These are phyloP conservation scores for Fusarium anguioides DNA, from an alignment of 2,329 filamentous ascomycete genomes.

Conservation along the genomic window DNA sequence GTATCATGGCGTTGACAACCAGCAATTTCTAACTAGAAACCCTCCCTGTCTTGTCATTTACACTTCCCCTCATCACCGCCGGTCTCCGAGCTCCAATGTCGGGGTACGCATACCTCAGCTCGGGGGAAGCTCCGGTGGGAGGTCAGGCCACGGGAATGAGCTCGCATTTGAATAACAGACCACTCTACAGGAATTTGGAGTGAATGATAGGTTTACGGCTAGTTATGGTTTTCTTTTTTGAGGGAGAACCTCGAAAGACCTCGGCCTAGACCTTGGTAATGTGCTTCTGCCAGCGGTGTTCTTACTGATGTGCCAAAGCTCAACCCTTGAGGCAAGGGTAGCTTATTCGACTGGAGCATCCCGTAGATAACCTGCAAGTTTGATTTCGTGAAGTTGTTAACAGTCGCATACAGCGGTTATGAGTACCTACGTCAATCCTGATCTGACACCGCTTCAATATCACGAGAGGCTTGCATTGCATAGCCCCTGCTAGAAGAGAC, in stretches of 20 bases:
- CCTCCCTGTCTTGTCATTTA: neutral
- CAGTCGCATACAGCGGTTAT: slow-evolving; percentile 6
- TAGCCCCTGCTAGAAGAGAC: neutral
- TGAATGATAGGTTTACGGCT: neutral
- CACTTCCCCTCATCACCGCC: slow-evolving; percentile 33
- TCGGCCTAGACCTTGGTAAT: slow-evolving; percentile 1
- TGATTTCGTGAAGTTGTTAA: neutral
- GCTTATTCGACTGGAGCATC: neutral
- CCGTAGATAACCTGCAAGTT: neutral
- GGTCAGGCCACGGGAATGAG: slow-evolving; percentile 22
- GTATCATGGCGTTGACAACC: slow-evolving; percentile 10
- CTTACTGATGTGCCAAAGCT: slow-evolving; percentile 19
- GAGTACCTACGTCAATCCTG: neutral
- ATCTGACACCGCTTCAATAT: slow-evolving; percentile 15
- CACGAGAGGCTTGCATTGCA: slow-evolving; percentile 4
- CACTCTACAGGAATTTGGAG: slow-evolving; percentile 8
- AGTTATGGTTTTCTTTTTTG: neutral
- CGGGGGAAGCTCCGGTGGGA: slow-evolving; percentile 24
- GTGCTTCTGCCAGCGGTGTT: neutral
- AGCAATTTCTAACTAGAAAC: neutral
- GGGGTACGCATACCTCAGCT: slow-evolving; percentile 37
- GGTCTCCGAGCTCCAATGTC: slow-evolving; percentile 41
- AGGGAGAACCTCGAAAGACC: neutral
- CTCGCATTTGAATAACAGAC: slow-evolving; percentile 16
- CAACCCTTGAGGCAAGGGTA: slow-evolving; percentile 4